Base-by-base conservation (phyloP, 352 stramenopile genomes). In the Pythium graminicola region DNA sequence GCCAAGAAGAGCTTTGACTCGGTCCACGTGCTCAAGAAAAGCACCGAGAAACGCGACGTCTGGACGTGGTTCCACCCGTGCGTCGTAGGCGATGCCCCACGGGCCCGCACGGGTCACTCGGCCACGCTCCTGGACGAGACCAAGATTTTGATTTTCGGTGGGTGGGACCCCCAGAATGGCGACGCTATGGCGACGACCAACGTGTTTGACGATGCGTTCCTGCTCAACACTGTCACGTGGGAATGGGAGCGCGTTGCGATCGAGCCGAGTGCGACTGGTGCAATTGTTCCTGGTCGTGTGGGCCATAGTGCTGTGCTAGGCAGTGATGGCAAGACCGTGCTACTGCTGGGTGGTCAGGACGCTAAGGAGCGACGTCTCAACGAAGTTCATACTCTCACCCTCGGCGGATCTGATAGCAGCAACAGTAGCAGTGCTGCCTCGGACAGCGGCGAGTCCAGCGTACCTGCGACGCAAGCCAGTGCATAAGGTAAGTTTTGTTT, bases 71-170 rank as follows among this genome's bases (percentile, higher is more conserved):
- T 85, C 51, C 74, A 97, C 40, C 90, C 90, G 6, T 79, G 67
- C 29, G 76, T 91, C 5, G 71, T 71, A 22, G 93, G 93, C 3
- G 60, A 65, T 1, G 61, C 77, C 20, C 93, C 93, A 1, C 72
- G 74, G 35, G 69, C 81, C 14, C 74, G 90, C 36, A 97, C 93
- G 10, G 93, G 90, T 4, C 90, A 97, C 62, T 90, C 76, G 6
- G 86, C 93, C 23, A 92, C 86, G 23, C 69, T 97, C 29, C 53
- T 97, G 49, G 75, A 85, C 40, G 81, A 93, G 39, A 68, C 56
- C 27, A 96, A 89, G 53, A 85, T 97, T 23, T 64, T 97, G 17
- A 72, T 98, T 51, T 94, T 95, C 51, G 93, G 93, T 33, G 93
- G 93, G 24, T 98, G 93, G 93, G 90, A 98, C 59, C 89, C 89